A percentile compares a stretch with the other conserved stretches of the same genome.
phyloP scores from a whole-genome alignment of 257 asterid genomes.

The Vinca minor region DNA sequence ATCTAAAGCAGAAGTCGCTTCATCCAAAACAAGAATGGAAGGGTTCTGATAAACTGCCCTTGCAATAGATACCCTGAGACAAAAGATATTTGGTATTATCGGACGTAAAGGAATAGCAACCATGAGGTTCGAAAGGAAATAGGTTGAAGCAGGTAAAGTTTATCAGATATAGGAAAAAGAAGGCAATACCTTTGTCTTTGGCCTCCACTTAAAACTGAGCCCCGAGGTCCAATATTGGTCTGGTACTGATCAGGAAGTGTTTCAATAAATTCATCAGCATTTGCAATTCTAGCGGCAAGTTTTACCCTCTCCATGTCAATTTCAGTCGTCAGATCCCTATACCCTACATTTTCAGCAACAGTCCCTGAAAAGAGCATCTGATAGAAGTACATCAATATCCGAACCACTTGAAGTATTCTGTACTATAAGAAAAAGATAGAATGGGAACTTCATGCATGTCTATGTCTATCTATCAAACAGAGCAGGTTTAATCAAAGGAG shows the following conservation, averaged over 20 bases:
- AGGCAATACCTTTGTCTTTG: slow-evolving; percentile 64
- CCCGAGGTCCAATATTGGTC: slow-evolving; percentile 78
- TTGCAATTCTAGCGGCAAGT: slow-evolving; percentile 74
- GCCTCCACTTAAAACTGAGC: slow-evolving; percentile 87
- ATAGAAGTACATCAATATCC: background rate
- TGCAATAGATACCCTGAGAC: slow-evolving; percentile 78
- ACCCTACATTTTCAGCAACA: slow-evolving; percentile 82
- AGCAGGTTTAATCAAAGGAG: background rate
- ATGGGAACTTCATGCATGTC: background rate
- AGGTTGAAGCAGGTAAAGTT: too few relatives aligned
- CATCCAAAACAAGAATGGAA: slow-evolving; percentile 81
- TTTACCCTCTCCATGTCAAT: slow-evolving; percentile 68
- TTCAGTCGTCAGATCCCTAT: slow-evolving; percentile 59
- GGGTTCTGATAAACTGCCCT: slow-evolving; percentile 89
- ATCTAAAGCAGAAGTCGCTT: slow-evolving; percentile 95
- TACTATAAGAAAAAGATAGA: background rate
- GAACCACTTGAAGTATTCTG: background rate
- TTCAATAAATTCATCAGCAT: slow-evolving; percentile 77
- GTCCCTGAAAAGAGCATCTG: slow-evolving; percentile 87
- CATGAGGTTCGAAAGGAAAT: background rate
- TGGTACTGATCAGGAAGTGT: slow-evolving; percentile 57
- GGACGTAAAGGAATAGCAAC: background rate
- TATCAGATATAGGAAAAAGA: background rate
- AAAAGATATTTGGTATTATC: background rate
- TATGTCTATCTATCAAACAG: background rate